Conservation (phyloP, 331 rosid species). For the Malus hybrid region DNA sequence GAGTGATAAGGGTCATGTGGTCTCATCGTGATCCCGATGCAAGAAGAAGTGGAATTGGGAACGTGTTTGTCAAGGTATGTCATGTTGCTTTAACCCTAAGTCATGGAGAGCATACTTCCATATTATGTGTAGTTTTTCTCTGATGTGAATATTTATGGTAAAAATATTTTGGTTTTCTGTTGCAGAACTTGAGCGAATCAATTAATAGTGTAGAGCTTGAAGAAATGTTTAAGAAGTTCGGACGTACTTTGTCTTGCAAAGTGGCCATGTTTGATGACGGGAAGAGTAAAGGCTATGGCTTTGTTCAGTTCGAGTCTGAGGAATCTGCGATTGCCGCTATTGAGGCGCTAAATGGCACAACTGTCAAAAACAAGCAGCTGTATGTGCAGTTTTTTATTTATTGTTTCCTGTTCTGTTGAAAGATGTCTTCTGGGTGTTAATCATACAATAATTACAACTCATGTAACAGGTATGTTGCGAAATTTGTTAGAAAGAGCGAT, state of each 20-base stretch:
- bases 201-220: slow-evolving; percentile 49
- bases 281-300: slow-evolving; percentile 81
- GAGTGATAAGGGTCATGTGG: slow-evolving; percentile 74
- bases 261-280: slow-evolving; percentile 71
- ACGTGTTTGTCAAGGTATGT: slow-evolving; percentile 81
- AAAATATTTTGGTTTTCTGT: slow-evolving; percentile 2
- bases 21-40: slow-evolving; percentile 71
- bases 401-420: slow-evolving; percentile 6
- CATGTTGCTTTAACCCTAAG: background rate
- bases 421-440: background rate
- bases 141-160: background rate
- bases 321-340: slow-evolving; percentile 72
- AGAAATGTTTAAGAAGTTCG: slow-evolving; percentile 57
- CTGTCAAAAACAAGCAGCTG: slow-evolving; percentile 56
- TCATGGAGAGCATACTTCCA: background rate
- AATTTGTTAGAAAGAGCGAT: slow-evolving; percentile 57
- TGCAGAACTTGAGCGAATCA: slow-evolving; percentile 62
- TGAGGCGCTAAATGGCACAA: slow-evolving; percentile 59
- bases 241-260: slow-evolving; percentile 71
- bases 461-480: slow-evolving; percentile 60
- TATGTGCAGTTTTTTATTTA: slow-evolving; percentile 23
- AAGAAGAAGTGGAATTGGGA: slow-evolving; percentile 61
- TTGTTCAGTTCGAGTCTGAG: slow-evolving; percentile 81
- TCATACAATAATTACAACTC: background rate
- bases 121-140: slow-evolving; percentile 7